Conservation (phyloP, 1,284 basidiomycete genomes). For the Irpex sp. region DNA sequence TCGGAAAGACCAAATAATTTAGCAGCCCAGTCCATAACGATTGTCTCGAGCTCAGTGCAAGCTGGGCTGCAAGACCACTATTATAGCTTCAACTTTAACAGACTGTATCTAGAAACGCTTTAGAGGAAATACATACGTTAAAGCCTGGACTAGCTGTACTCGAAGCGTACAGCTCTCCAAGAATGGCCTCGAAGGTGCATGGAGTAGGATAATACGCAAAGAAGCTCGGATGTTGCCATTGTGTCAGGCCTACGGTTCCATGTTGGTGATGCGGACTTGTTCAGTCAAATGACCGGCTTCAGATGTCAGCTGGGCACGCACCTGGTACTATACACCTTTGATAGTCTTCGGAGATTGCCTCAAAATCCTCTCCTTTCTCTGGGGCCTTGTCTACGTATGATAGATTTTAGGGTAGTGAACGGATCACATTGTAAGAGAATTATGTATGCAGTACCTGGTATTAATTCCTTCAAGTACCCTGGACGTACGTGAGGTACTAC, state of each 20-base stretch:
- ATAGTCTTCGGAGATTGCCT: constrained; percentile 78
- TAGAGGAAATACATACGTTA: constrained; percentile 55
- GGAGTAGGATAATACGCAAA: constrained; percentile 83
- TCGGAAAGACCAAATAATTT: constrained; percentile 75
- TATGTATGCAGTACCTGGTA: constrained; percentile 40
- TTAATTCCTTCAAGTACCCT: constrained; percentile 61
- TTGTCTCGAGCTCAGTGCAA: constrained; percentile 89
- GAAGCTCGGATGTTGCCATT: constrained; percentile 91
- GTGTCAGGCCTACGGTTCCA: constrained; percentile 52
- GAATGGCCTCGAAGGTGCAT: constrained; percentile 81
- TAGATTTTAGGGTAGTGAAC: neutral
- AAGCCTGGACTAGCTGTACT: constrained; percentile 86
- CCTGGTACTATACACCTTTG: constrained; percentile 82
- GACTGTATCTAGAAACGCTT: too few relatives aligned
- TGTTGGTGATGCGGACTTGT: too few relatives aligned
- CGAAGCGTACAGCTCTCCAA: constrained; percentile 83
- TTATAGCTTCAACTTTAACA: neutral
- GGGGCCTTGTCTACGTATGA: constrained; percentile 57
- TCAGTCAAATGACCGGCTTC: too few relatives aligned
- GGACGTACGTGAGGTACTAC: constrained; percentile 81
- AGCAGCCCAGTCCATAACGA: constrained; percentile 92
- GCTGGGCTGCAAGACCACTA: constrained; percentile 87
- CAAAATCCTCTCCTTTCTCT: constrained; percentile 74
- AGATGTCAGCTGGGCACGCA: constrained; percentile 22
- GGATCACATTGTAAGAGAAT: too few relatives aligned